A percentile compares a stretch with the other conserved stretches of the same genome.
These are phyloP conservation scores for Cryptococcus jaspeensis DNA, from an alignment of 1,284 basidiomycete genomes.

Conservation along the genomic window DNA sequence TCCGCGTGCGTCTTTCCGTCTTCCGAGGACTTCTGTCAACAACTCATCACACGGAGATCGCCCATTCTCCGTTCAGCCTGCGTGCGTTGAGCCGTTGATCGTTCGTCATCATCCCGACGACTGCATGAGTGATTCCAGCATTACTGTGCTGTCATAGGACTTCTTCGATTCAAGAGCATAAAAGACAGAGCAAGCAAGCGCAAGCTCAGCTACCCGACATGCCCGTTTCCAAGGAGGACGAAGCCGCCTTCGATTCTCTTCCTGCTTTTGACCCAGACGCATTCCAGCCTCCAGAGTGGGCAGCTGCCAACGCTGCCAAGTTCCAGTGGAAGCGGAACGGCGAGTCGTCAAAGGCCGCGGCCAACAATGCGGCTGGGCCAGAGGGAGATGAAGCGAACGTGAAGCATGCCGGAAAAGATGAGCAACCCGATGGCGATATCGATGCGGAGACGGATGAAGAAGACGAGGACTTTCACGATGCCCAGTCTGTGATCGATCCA, in stretches of 20 bases:
- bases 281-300: slow-evolving; percentile 40
- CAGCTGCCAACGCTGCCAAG: slow-evolving; percentile 15
- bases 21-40: no score
- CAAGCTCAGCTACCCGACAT: neutral
- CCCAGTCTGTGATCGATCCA: slow-evolving; percentile 15
- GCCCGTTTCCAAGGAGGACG: neutral
- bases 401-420: neutral
- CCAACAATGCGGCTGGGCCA: neutral
- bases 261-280: slow-evolving; percentile 31
- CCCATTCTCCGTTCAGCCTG: no score
- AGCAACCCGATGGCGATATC: slow-evolving; percentile 6
- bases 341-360: slow-evolving; percentile 16
- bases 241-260: slow-evolving; percentile 17
- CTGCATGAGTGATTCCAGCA: no score
- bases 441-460: slow-evolving; percentile 6
- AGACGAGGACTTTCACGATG: slow-evolving; percentile 21
- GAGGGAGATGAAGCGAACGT: neutral
- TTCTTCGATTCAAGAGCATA: neutral
- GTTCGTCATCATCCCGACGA: no score
- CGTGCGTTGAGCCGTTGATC: no score
- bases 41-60: no score
- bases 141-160: no score
- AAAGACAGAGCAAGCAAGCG: neutral
- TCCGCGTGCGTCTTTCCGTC: no score
- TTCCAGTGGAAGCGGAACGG: slow-evolving; percentile 23